Base-by-base conservation (phyloP, 371 early-diverging fungal genomes). In the Mortierella sp. region DNA sequence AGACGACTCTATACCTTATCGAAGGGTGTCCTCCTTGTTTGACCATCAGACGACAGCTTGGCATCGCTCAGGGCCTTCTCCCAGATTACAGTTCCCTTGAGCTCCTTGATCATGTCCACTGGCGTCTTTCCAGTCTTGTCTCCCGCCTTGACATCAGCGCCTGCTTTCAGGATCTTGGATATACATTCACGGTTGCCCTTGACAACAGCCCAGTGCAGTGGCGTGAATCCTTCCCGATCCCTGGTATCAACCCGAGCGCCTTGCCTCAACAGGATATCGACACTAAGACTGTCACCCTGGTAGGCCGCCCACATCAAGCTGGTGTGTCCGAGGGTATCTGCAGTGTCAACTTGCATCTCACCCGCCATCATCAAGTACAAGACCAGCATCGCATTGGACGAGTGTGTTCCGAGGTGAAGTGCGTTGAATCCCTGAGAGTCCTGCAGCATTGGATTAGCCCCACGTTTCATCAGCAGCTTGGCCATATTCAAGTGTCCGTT, bases 251-350 rank as follows among this genome's bases (percentile, higher is more conserved):
- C 83, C 14, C 84, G 86, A 0, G 97, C 96, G 16, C 94, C 94
- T 45, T 91, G 85, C 48, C 89, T 86, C 41, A 97, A 70, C 40
- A 98, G 82, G 41, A 94, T 86, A 63, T 92, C 90, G 10, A 95
- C 88, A 34, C 91, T 87, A 72, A 93, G 79, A 64, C 87, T 83
- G 80, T 94, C 94, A 2, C 95, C 95, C 81, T 95, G 96, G 85
- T 97, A 98, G 1, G 94, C 94, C 1, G 97, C 94, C 98, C 98
- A 99, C 96, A 97, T 97, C 44, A 99, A 85, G 34, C 96, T 92
- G 19, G 99, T 98, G 44, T 95, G 93, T 24, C 93, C 93, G 55
- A 94, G 89, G 14, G 88, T 80, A 74, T 99, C 99, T 3, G 86
- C 80, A 0, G 85, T 72, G 79, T 99, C 95, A 11, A 96, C 89